Conservation (phyloP, 768 basidiomycete species). For the Xerocomus brunneocitrinus region DNA sequence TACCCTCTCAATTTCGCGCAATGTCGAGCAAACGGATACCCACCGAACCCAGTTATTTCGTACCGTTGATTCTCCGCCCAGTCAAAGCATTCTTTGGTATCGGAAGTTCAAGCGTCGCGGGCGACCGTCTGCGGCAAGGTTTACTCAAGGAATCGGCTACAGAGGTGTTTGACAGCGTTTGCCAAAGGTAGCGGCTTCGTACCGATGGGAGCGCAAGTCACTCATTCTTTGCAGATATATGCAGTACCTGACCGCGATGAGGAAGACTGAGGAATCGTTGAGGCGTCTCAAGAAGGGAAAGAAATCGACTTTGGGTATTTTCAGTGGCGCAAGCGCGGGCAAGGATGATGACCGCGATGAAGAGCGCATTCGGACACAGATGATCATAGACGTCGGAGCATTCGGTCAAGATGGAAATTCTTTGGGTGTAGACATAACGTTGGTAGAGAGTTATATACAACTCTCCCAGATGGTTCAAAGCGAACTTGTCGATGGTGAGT, state of each 20-base stretch:
- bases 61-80: constrained; percentile 75
- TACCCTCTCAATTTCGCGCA: constrained; percentile 87
- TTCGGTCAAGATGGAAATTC: constrained; percentile 73
- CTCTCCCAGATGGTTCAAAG: constrained; percentile 60
- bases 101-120: constrained; percentile 54
- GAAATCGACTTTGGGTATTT: constrained; percentile 74
- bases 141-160: constrained; percentile 48
- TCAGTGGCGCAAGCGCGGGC: constrained; percentile 47
- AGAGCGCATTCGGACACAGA: constrained; percentile 76
- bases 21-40: constrained; percentile 71
- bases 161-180: constrained; percentile 68
- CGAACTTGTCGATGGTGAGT: constrained; percentile 33
- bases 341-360: constrained; percentile 76
- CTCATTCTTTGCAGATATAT: constrained; percentile 54
- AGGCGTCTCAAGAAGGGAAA: constrained; percentile 84
- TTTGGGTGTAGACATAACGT: constrained; percentile 60
- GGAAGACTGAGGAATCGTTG: constrained; percentile 89
- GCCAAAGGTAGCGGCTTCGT: constrained; percentile 46
- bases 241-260: constrained; percentile 74
- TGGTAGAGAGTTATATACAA: constrained; percentile 47
- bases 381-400: constrained; percentile 82
- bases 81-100: constrained; percentile 69
- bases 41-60: constrained; percentile 82
- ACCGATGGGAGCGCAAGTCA: neutral
- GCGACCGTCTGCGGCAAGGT: constrained; percentile 51